phyloP scores from a whole-genome alignment of 805 yeast genomes.

The Wickerhamiella qilinensis region DNA sequence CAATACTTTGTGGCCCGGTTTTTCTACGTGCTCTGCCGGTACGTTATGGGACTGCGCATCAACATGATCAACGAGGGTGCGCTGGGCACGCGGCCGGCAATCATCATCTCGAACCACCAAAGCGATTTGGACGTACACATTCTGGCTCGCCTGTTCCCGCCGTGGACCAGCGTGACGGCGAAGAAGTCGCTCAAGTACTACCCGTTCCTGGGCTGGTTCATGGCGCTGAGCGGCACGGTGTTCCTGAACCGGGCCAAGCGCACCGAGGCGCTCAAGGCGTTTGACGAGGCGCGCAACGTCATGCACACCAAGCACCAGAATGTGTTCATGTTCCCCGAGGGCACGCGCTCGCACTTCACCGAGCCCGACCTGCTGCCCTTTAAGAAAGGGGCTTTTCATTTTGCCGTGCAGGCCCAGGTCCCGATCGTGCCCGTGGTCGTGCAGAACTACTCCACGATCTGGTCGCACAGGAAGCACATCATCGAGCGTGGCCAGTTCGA shows the following conservation, averaged over 20 bases:
- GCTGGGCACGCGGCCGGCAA: constrained; percentile 46
- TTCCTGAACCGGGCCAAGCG: constrained; percentile 74
- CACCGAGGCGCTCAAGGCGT: constrained; percentile 56
- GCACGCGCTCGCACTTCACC: constrained; percentile 72
- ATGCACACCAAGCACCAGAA: constrained; percentile 53
- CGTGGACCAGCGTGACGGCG: constrained; percentile 82
- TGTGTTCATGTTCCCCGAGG: constrained; percentile 90
- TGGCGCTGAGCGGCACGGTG: constrained; percentile 79
- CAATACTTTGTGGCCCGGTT: constrained; percentile 85
- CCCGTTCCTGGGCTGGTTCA: constrained; percentile 95
- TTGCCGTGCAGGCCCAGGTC: constrained; percentile 81
- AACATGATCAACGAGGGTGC: constrained; percentile 42
- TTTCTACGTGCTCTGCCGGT: constrained; percentile 47
- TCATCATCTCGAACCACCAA: constrained; percentile 80
- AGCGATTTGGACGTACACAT: constrained; percentile 70
- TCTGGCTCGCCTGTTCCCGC: constrained; percentile 73
- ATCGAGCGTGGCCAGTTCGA: constrained; percentile 62
- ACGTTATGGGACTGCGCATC: constrained; percentile 52
- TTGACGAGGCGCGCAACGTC: constrained; percentile 48
- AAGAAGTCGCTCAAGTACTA: constrained; percentile 67
- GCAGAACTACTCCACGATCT: constrained; percentile 64
- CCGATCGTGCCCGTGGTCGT: constrained; percentile 84
- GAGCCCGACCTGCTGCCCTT: constrained; percentile 64
- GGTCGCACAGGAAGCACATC: constrained; percentile 41
- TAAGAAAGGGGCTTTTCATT: constrained; percentile 95